Evolutionary conservation across 768 basidiomycete species (phyloP).

Genomic region (Collybiopsis confluens): DNA sequence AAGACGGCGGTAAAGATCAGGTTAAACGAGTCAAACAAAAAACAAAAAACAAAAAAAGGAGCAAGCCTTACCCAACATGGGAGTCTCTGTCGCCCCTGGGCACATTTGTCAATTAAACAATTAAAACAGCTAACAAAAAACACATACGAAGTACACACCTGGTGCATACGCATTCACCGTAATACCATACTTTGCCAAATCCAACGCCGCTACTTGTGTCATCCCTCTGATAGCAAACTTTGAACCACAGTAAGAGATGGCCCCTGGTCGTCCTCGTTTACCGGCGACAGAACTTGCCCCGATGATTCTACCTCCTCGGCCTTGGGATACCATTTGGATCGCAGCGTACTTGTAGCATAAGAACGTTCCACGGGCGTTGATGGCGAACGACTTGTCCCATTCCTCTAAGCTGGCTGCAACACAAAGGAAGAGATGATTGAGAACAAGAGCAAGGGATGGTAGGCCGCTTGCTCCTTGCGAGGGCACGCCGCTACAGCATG

Average conservation of each 20-base stretch:
- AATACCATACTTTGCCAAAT: constrained; percentile 23
- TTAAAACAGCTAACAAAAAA: no score
- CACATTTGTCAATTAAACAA: not conserved
- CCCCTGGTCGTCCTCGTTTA: not conserved
- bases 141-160: constrained; percentile 15
- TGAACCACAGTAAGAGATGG: not conserved
- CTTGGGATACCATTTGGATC: constrained; percentile 38
- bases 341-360: constrained; percentile 12
- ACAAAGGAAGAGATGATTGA: not conserved
- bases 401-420: not conserved
- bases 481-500: no score
- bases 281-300: constrained; percentile 15
- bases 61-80: no score
- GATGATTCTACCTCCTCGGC: constrained; percentile 37
- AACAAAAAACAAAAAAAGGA: no score
- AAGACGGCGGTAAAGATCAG: no score
- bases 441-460: no score
- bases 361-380: constrained; percentile 12
- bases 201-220: constrained; percentile 3
- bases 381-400: not conserved
- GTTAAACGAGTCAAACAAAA: no score
- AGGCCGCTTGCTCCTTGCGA: no score
- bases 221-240: not conserved
- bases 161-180: constrained; percentile 29
- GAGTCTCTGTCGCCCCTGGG: no score